A percentile compares a stretch with the other conserved stretches of the same genome.
These are phyloP conservation scores for Didymella glomerata DNA, from an alignment of 2,329 filamentous ascomycete genomes.

Conservation along the genomic window DNA sequence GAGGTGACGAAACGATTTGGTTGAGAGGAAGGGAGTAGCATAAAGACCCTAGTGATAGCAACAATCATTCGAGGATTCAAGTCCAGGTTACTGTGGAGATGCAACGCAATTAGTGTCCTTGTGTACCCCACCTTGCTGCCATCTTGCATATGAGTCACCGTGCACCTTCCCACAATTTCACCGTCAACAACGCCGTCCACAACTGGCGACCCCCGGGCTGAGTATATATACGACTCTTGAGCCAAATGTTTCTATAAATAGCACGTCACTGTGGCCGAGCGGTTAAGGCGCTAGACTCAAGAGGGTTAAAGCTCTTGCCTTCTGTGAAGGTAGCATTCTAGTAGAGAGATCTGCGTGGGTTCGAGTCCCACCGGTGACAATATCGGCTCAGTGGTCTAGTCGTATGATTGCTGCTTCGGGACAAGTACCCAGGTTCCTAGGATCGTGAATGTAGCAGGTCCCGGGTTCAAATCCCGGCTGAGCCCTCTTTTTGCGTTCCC, in stretches of 20 bases:
- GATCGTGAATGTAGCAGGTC: constrained; percentile 19
- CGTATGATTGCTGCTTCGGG: neutral
- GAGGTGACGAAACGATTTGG: constrained; percentile 38
- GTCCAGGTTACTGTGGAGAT: too few species aligned
- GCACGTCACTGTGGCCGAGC: neutral
- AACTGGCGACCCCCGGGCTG: too few species aligned
- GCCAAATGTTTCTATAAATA: neutral
- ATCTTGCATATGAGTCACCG: neutral
- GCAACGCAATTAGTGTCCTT: neutral
- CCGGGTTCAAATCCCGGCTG: constrained; percentile 24
- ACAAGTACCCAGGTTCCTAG: constrained; percentile 1
- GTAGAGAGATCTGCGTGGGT: constrained; percentile 9
- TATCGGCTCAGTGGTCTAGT: constrained; percentile 20
- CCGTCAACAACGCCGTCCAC: too few species aligned
- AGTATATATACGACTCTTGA: neutral
- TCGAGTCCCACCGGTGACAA: constrained; percentile 15
- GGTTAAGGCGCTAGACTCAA: constrained; percentile 16
- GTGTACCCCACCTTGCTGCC: too few species aligned
- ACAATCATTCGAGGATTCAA: too few species aligned
- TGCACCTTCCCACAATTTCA: neutral
- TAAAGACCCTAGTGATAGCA: too few species aligned
- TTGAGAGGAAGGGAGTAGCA: too few species aligned
- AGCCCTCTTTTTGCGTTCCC: constrained; percentile 6
- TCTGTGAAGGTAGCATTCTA: constrained; percentile 7
- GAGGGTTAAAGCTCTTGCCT: constrained; percentile 2